Evolutionary conservation across 1,284 basidiomycete species (phyloP), one percentile per base, ranked within the genome.

Genomic region (Volvariella volvacea): DNA sequence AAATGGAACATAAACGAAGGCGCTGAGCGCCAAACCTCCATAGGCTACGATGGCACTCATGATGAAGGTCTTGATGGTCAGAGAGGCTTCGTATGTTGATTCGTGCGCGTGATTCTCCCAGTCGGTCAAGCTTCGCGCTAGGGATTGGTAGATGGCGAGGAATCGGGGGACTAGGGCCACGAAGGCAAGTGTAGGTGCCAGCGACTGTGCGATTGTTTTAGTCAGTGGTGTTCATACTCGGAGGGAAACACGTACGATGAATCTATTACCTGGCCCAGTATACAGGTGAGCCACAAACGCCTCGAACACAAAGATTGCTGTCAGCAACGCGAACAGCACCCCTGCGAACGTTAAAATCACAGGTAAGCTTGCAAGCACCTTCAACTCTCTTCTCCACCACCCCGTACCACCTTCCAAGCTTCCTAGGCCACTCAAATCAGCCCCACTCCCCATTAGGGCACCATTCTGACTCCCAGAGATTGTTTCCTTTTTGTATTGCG

Each of bases 71-170:
- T 99, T 99, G 58, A 89, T 71, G 4, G 94, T 95, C 25, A 97
- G 73, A 4, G 88, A 91, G 12, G 81, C 77, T 48, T 82, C 77
- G 59, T 92, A 81, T 1, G 79, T 76, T 1, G 83, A 85, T 52
- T 86, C 75, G 51, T 90, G 89, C 2, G 78, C 73, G 59, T 96
- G 92, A 58, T 94, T 92, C 66, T 99, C 95, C 89, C 90, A 96
- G 41, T 76, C 65, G 1, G 94, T 95, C 43, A 97, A 74, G 6
- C 71, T 65, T 22, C 68, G 68, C 0, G 91, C 89, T 39, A 85
- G 74, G 0, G 66, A 57, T 51, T 86, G 83, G 66, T 96, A 95
- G 1, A 87, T 62, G 0, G 72, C 74, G n/a, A 95, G 76, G 25
- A 98, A 74, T 48, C 81, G 80, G 0, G 96, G 95, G 0, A 99